These are phyloP conservation scores for Nicotiana attenuata DNA, from an alignment of 257 asterid species.

Conservation along the genomic window DNA sequence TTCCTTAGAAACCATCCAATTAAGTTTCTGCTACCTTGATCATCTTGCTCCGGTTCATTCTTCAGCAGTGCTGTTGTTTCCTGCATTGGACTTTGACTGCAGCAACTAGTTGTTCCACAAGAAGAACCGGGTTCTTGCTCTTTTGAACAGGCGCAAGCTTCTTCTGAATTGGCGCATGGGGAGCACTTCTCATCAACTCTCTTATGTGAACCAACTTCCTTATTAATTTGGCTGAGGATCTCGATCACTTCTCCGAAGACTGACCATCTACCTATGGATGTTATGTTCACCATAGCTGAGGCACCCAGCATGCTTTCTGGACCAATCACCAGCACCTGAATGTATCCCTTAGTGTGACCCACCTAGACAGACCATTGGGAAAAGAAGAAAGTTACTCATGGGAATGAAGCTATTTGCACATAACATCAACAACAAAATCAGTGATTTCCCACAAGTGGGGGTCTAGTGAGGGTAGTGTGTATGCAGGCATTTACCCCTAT, in stretches of 20 bases:
- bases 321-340: slow-evolving; percentile 86
- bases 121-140: slow-evolving; percentile 48
- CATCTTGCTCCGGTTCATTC: slow-evolving; percentile 19
- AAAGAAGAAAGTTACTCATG: background rate
- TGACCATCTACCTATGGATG: slow-evolving; percentile 90
- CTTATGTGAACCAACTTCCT: slow-evolving; percentile 20
- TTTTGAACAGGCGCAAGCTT: slow-evolving; percentile 48
- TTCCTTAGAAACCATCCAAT: slow-evolving; percentile 54
- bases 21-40: slow-evolving; percentile 31
- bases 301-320: slow-evolving; percentile 76
- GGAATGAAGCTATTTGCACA: background rate
- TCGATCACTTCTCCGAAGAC: slow-evolving; percentile 87
- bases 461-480: no score
- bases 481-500: no score
- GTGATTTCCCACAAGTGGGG: no score
- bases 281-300: slow-evolving; percentile 74
- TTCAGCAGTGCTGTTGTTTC: slow-evolving; percentile 20
- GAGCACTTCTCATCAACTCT: slow-evolving; percentile 22
- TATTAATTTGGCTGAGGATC: slow-evolving; percentile 31
- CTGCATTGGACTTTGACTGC: slow-evolving; percentile 29
- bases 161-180: slow-evolving; percentile 33
- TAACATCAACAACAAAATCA: background rate
- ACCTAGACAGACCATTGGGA: slow-evolving; percentile 45
- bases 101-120: slow-evolving; percentile 36
- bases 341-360: slow-evolving; percentile 96